Percentiles rank a stretch among this genome's conserved stretches.
Conservation (phyloP, 2,329 filamentous ascomycete species). For the Pseudocercospora fuligena region DNA sequence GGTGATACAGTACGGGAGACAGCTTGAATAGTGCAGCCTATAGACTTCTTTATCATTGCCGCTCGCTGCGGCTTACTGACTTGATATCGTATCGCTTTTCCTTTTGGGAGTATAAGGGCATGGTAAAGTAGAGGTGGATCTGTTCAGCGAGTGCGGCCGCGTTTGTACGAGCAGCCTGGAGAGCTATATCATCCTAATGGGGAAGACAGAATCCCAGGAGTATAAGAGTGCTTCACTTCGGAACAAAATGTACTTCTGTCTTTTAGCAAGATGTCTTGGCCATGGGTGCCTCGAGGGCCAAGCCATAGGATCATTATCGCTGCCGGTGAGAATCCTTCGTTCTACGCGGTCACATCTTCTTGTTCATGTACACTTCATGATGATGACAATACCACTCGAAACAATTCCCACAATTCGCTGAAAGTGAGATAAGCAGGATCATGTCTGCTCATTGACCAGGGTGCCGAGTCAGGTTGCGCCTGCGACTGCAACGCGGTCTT, state of each 20-base stretch:
- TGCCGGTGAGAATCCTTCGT: too few relatives aligned
- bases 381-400: background rate
- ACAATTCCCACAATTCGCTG: background rate
- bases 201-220: too few relatives aligned
- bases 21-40: background rate
- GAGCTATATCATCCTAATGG: too few relatives aligned
- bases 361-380: background rate
- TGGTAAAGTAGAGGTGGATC: background rate
- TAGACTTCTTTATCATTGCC: background rate
- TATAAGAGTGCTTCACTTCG: too few relatives aligned
- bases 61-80: background rate
- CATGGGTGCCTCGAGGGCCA: too few relatives aligned
- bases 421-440: background rate
- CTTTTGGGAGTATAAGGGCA: background rate
- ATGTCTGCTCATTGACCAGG: background rate
- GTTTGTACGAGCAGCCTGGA: background rate
- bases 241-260: too few relatives aligned
- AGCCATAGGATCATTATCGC: background rate
- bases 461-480: background rate
- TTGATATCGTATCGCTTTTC: background rate
- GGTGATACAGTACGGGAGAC: background rate
- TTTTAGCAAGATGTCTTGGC: too few relatives aligned
- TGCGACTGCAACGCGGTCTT: background rate
- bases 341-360: background rate
- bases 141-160: background rate